Conservation (phyloP, 2,329 filamentous ascomycete species). For the Ophiostoma ulmi region DNA sequence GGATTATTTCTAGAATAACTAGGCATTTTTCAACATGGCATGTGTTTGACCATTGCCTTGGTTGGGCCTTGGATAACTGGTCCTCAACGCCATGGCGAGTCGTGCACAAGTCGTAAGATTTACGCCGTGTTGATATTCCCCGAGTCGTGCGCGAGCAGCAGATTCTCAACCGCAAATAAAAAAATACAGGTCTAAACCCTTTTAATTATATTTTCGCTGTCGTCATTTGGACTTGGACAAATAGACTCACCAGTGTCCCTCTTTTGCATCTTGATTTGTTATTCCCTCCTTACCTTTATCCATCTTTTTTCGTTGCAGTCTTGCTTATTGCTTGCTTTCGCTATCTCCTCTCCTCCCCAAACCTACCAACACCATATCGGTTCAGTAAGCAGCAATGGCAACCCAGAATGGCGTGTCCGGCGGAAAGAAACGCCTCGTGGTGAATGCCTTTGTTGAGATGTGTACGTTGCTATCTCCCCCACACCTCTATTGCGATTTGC, state of each 20-base stretch:
- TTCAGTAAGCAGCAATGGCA: constrained; percentile 7
- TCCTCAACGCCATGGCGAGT: not conserved
- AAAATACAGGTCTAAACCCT: not conserved
- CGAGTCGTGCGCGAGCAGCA: not conserved
- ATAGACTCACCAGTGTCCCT: constrained; percentile 1
- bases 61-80: not conserved
- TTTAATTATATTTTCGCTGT: not conserved
- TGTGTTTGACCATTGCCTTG: not conserved
- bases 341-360: not conserved
- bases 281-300: not conserved
- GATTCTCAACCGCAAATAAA: not conserved
- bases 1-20: not conserved
- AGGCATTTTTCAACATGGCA: not conserved
- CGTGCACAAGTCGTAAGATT: not conserved
- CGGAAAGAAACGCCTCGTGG: constrained; percentile 15
- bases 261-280: constrained; percentile 7
- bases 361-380: not conserved
- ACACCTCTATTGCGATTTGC: not conserved
- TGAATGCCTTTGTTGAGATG: constrained; percentile 17
- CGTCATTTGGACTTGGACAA: not conserved
- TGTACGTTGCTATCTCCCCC: constrained; percentile 1
- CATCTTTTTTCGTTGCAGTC: not conserved
- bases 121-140: not conserved
- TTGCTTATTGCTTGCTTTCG: not conserved
- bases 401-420: constrained; percentile 11